Evolutionary conservation across 2,329 filamentous ascomycete species (phyloP).

Genomic region (Graphilbum sp.): DNA sequence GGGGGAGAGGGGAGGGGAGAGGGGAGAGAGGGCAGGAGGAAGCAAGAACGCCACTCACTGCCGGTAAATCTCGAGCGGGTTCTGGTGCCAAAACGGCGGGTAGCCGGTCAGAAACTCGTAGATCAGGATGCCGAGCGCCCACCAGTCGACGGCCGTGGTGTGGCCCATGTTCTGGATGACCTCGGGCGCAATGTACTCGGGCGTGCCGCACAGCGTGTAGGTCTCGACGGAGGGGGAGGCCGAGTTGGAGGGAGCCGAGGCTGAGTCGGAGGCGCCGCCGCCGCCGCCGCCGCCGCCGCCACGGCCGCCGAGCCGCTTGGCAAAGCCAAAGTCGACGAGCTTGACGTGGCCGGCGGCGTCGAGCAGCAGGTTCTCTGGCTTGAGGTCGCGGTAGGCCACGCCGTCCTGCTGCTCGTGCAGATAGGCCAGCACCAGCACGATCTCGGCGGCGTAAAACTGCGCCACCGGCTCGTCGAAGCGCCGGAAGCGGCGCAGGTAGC

Average conservation of each 20-base stretch:
- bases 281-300: constrained; percentile 12
- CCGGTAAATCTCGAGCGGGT: constrained; percentile 76
- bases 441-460: constrained; percentile 72
- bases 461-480: constrained; percentile 66
- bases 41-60: constrained; percentile 30
- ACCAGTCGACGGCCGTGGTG: constrained; percentile 69
- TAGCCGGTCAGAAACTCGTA: constrained; percentile 78
- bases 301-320: constrained; percentile 53
- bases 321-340: constrained; percentile 73
- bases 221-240: constrained; percentile 37
- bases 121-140: constrained; percentile 69
- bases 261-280: constrained; percentile 7
- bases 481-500: constrained; percentile 59
- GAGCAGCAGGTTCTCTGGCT: constrained; percentile 68
- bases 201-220: constrained; percentile 70
- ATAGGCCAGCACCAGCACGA: constrained; percentile 66
- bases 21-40: not conserved
- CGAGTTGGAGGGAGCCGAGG: constrained; percentile 11
- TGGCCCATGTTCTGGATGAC: constrained; percentile 72
- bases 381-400: constrained; percentile 66
- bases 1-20: not conserved
- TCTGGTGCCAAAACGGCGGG: constrained; percentile 75
- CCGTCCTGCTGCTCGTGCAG: constrained; percentile 63
- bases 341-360: constrained; percentile 67
- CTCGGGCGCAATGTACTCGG: constrained; percentile 71